Percentiles rank a stretch among this genome's conserved stretches.
phyloP scores from a whole-genome alignment of 1,139 yeast species.

The Suhomyces wounanorum region DNA sequence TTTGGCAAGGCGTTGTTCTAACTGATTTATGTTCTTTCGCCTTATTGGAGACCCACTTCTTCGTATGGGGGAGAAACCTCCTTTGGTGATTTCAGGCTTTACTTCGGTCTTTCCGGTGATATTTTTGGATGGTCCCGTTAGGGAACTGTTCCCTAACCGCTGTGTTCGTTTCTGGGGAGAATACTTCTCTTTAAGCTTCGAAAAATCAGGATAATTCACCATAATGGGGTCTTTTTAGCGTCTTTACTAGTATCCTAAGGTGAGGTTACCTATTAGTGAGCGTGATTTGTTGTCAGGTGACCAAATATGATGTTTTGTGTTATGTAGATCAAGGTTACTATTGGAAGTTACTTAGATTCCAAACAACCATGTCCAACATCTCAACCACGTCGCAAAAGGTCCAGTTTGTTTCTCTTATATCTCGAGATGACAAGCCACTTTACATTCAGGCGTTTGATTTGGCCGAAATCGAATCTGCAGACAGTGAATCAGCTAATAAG shows the following conservation, averaged over 20 bases:
- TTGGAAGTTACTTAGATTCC: too few relatives aligned
- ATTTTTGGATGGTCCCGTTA: background rate
- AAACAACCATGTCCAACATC: background rate
- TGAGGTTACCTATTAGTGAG: too few relatives aligned
- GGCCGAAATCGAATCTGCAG: constrained; percentile 15
- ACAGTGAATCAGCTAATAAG: constrained; percentile 37
- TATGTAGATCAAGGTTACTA: too few relatives aligned
- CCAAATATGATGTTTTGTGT: too few relatives aligned
- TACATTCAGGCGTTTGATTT: constrained; percentile 56
- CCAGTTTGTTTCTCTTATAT: constrained; percentile 54
- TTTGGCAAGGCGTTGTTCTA: constrained; percentile 23
- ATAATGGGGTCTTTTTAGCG: background rate
- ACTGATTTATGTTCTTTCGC: constrained; percentile 31
- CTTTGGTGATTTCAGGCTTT: constrained; percentile 3
- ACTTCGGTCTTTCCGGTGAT: background rate
- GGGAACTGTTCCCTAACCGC: constrained; percentile 1
- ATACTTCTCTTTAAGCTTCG: constrained; percentile 19
- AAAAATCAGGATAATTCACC: constrained; percentile 14
- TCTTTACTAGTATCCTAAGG: background rate
- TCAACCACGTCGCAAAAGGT: constrained; percentile 17
- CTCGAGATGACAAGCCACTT: constrained; percentile 58
- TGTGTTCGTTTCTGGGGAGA: constrained; percentile 19
- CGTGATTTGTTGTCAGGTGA: too few relatives aligned
- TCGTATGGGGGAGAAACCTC: constrained; percentile 30
- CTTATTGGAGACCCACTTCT: constrained; percentile 43